Base-by-base conservation (phyloP, 805 yeast species). In the Zygosaccharomyces kombuchaensis region DNA sequence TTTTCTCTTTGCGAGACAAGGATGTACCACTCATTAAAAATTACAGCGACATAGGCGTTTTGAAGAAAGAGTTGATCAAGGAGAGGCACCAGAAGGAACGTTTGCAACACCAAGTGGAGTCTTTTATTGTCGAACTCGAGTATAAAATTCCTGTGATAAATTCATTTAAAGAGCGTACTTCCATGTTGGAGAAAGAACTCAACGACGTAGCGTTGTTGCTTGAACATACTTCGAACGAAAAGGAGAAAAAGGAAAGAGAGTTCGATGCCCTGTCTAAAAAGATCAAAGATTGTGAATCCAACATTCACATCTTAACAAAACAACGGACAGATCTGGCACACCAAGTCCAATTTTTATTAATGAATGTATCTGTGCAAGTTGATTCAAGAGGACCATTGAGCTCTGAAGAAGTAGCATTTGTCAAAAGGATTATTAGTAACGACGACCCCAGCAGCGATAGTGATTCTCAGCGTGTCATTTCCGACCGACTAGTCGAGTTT, bases 261-360 rank as follows among this genome's bases (percentile, higher is more conserved):
- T 52, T 60, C 2, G 40, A 36, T 4, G 58, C 60, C n/a, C 21
- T 56, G 2, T 35, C 50, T 1, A 43, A 46, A 3, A 63, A 59
- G 44, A 31, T 66, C 1, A 51, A 57, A 17, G 63, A 66, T 31
- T 55, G 69, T 56, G 59, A 74, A 63, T 34, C 50, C 4, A 65
- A 67, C 22, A 63, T 69, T 17, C 49, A 73, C 19, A 51, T 76
- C 4, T 62, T 84, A 51, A 72, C 75, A 36, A 77, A 75, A 46
- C 80, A 83, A 52, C 76, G 83, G 35, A 67, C 74, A 23, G 97
- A 91, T 58, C 68, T 91, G 32, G 86, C 95, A 6, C 79, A 81
- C 35, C 98, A 91, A 62, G 76, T 93, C n/a, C 87, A 86, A 54
- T 75, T 74, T 40, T 72, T 89, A 30, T 71, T 91, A 31, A 75